phyloP scores from a whole-genome alignment of 805 yeast species.

The Myxozyma nipponensis region DNA sequence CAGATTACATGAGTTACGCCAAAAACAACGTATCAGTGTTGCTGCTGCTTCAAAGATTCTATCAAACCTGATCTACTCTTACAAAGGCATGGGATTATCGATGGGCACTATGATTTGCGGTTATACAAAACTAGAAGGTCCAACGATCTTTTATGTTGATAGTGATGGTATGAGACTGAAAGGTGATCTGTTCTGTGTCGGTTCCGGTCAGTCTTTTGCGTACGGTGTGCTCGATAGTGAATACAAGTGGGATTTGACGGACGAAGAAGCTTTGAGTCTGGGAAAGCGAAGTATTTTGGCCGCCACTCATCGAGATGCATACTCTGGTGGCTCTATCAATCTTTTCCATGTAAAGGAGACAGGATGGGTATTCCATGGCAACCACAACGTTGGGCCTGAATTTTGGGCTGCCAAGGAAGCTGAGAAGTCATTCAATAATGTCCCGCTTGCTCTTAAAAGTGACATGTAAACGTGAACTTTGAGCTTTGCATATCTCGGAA shows the following conservation, averaged over 20 bases:
- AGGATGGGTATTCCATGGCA: slow-evolving; percentile 97
- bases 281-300: slow-evolving; percentile 96
- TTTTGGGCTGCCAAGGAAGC: slow-evolving; percentile 88
- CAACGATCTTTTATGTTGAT: slow-evolving; percentile 92
- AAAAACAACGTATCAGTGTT: slow-evolving; percentile 90
- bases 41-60: slow-evolving; percentile 96
- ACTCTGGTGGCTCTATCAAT: slow-evolving; percentile 94
- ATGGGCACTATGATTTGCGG: slow-evolving; percentile 99
- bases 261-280: slow-evolving; percentile 88
- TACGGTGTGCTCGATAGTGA: slow-evolving; percentile 96
- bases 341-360: slow-evolving; percentile 86
- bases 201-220: slow-evolving; percentile 98
- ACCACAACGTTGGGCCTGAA: slow-evolving; percentile 82
- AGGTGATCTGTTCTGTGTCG: slow-evolving; percentile 95
- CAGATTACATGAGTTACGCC: slow-evolving; percentile 87
- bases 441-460: slow-evolving; percentile 33
- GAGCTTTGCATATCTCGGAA: neutral
- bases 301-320: slow-evolving; percentile 97
- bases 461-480: slow-evolving; percentile 10
- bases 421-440: slow-evolving; percentile 87
- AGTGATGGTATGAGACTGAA: slow-evolving; percentile 93
- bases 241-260: slow-evolving; percentile 84
- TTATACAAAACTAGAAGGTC: slow-evolving; percentile 90
- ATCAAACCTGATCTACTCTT: slow-evolving; percentile 81
- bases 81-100: slow-evolving; percentile 96